phyloP scores from a whole-genome alignment of 768 basidiomycete genomes.

The button mushroom (Agaricus bisporus) region DNA sequence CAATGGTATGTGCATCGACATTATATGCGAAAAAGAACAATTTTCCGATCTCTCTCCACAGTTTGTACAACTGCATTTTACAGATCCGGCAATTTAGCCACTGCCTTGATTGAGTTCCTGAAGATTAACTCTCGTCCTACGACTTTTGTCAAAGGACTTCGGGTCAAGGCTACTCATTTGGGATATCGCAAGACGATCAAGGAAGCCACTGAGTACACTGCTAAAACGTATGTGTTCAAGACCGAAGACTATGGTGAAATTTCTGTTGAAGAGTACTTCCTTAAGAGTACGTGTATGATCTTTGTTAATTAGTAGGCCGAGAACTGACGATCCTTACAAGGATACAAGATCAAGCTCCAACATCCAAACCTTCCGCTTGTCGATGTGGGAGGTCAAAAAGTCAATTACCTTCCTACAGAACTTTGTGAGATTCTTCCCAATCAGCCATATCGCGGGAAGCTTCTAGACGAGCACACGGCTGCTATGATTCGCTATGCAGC shows the following conservation, averaged over 20 bases:
- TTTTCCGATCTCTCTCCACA: slow-evolving; percentile 14
- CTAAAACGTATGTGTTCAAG: slow-evolving; percentile 46
- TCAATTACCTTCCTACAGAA: slow-evolving; percentile 59
- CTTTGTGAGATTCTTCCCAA: slow-evolving; percentile 65
- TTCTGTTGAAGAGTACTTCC: slow-evolving; percentile 63
- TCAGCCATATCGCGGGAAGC: slow-evolving; percentile 65
- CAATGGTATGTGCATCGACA: slow-evolving; percentile 40
- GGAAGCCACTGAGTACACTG: slow-evolving; percentile 38
- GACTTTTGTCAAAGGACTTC: slow-evolving; percentile 61
- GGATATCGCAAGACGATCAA: slow-evolving; percentile 74
- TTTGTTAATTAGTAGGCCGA: not conserved
- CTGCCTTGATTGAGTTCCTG: slow-evolving; percentile 51
- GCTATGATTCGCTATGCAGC: slow-evolving; percentile 70
- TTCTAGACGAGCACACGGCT: slow-evolving; percentile 64
- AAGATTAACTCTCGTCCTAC: slow-evolving; percentile 46
- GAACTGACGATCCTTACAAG: slow-evolving; percentile 27
- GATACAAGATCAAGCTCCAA: slow-evolving; percentile 50
- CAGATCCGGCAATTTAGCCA: slow-evolving; percentile 56
- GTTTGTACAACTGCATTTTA: slow-evolving; percentile 60
- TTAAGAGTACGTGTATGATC: slow-evolving; percentile 42
- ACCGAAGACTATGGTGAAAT: slow-evolving; percentile 48
- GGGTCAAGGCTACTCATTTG: slow-evolving; percentile 63
- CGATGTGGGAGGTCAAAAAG: slow-evolving; percentile 47
- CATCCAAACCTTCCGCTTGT: slow-evolving; percentile 50
- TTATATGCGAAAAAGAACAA: not conserved